Percentiles rank a stretch among this genome's conserved stretches.
Evolutionary conservation across 805 yeast genomes (phyloP).

Genomic region (Yarrowia porcina): DNA sequence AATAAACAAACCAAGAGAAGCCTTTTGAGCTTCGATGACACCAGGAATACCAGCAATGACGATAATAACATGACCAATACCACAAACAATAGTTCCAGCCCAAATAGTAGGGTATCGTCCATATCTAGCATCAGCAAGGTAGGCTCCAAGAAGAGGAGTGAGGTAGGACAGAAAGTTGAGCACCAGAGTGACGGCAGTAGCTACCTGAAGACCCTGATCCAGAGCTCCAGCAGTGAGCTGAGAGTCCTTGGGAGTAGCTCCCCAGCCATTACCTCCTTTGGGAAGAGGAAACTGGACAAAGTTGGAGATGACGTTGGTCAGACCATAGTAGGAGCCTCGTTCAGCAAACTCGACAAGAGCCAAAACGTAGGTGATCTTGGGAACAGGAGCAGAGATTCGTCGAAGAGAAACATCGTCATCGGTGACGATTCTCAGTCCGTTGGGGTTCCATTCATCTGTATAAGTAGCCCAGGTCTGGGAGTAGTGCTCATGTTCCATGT

Average conservation of each 20-base stretch:
- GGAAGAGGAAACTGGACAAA: conserved; percentile 54
- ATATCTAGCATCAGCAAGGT: not conserved
- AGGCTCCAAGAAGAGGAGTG: not conserved
- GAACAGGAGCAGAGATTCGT: not conserved
- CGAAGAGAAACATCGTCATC: not conserved
- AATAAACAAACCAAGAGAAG: not conserved
- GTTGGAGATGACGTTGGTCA: conserved; percentile 45
- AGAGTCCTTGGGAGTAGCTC: conserved; percentile 40
- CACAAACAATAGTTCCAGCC: conserved; percentile 4
- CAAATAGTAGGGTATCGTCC: conserved; percentile 1
- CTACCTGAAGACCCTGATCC: not conserved
- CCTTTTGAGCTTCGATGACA: not conserved
- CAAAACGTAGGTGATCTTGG: conserved; percentile 2
- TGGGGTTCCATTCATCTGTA: not conserved
- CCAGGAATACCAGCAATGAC: conserved; percentile 2
- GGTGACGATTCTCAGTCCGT: not conserved
- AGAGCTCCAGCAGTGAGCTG: not conserved
- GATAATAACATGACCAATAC: conserved; percentile 1
- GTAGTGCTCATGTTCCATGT: not conserved
- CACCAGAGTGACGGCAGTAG: not conserved
- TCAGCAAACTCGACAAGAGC: conserved; percentile 50
- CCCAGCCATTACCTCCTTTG: conserved; percentile 47
- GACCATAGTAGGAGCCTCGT: conserved; percentile 54
- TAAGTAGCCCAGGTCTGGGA: not conserved
- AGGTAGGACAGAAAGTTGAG: conserved; percentile 4